These are phyloP conservation scores for Akanthomyces dipterigenus DNA, from an alignment of 2,329 filamentous ascomycete genomes.

Conservation along the genomic window DNA sequence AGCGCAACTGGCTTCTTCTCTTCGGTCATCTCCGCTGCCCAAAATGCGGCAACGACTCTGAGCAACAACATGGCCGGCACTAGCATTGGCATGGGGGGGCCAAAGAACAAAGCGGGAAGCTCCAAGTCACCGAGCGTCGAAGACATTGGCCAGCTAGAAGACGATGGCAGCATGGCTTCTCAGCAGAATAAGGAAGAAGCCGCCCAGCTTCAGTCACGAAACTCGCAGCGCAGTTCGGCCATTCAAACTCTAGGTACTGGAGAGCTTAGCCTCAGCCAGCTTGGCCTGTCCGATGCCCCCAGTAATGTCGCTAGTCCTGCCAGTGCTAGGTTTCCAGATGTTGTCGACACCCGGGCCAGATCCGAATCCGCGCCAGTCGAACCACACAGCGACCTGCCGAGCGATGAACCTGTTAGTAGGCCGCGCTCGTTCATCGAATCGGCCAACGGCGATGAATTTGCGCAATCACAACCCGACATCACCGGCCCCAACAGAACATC, in stretches of 20 bases:
- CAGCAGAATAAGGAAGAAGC: conserved; percentile 20
- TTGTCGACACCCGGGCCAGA: conserved; percentile 38
- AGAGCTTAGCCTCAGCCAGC: conserved; percentile 79
- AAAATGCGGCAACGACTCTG: conserved; percentile 76
- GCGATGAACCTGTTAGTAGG: conserved; percentile 31
- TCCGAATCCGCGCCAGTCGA: conserved; percentile 56
- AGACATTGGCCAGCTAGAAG: conserved; percentile 14
- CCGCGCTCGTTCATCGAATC: conserved; percentile 48
- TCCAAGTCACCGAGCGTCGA: conserved; percentile 23
- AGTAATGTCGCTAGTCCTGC: conserved; percentile 49
- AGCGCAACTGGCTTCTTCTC: conserved; percentile 79
- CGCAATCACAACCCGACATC: conserved; percentile 49
- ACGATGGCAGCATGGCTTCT: conserved; percentile 19
- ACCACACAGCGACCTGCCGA: conserved; percentile 21
- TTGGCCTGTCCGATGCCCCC: conserved; percentile 66
- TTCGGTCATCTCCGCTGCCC: conserved; percentile 84
- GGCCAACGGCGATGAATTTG: conserved; percentile 51
- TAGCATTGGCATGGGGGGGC: conserved; percentile 43
- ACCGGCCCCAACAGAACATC: conserved; percentile 59
- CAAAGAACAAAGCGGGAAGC: conserved; percentile 17
- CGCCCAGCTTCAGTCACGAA: neutral
- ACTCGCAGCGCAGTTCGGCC: conserved; percentile 61
- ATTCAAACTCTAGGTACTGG: conserved; percentile 85
- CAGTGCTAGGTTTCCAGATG: conserved; percentile 47
- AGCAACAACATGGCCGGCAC: conserved; percentile 68